These are phyloP conservation scores for Penicillium sp. DNA, from an alignment of 2,329 filamentous ascomycete species.

Conservation along the genomic window DNA sequence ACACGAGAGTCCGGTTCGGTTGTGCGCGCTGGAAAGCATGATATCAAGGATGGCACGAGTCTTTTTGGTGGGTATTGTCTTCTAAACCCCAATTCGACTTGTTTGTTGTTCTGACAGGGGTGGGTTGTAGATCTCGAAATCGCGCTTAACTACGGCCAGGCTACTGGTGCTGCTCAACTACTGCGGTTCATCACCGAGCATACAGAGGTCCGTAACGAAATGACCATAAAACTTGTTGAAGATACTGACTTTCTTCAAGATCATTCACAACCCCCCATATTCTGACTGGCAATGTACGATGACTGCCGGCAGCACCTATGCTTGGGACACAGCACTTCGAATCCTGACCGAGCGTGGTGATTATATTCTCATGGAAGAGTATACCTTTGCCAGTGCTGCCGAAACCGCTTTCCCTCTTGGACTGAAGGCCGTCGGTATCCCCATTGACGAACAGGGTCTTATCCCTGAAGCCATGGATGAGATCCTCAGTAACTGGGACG, in stretches of 20 bases:
- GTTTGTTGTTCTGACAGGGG: conserved; percentile 9
- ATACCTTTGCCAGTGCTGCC: conserved; percentile 80
- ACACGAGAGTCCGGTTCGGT: conserved; percentile 63
- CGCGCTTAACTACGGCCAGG: conserved; percentile 90
- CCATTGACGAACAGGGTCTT: conserved; percentile 69
- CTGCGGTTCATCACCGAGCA: conserved; percentile 92
- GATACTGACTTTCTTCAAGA: conserved; percentile 40
- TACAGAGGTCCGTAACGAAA: conserved; percentile 63
- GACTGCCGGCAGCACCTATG: conserved; percentile 82
- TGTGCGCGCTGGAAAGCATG: conserved; percentile 78
- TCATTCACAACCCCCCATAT: conserved; percentile 84
- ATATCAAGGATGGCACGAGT: conserved; percentile 67
- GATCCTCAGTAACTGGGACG: conserved; percentile 68
- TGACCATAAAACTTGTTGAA: too few relatives aligned
- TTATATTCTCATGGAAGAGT: conserved; percentile 82
- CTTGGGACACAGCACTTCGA: conserved; percentile 79
- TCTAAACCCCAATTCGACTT: not conserved
- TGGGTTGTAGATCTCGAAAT: conserved; percentile 71
- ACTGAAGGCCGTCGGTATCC: conserved; percentile 61
- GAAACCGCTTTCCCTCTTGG: conserved; percentile 68
- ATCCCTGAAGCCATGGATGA: conserved; percentile 64
- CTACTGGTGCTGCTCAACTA: conserved; percentile 82
- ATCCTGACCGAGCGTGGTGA: conserved; percentile 80
- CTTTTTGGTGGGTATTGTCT: conserved; percentile 49
- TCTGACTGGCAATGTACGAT: conserved; percentile 85